These are phyloP conservation scores for Aspergillus sp. DNA, from an alignment of 2,329 filamentous ascomycete genomes.

Conservation along the genomic window DNA sequence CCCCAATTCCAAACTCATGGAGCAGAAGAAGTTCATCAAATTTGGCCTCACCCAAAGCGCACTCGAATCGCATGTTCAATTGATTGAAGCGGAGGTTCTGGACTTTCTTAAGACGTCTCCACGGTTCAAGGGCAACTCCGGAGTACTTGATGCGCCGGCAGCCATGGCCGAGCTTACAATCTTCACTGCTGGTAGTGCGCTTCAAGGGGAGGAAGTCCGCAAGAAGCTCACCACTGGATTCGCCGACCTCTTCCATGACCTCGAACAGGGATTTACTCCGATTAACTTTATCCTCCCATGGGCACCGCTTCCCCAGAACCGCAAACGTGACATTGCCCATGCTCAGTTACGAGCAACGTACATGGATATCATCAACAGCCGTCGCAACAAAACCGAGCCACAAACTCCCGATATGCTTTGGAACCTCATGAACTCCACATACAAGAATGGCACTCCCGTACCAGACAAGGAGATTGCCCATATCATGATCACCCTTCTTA, in stretches of 20 bases:
- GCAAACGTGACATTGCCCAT: constrained; percentile 69
- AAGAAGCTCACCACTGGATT: constrained; percentile 69
- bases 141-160: constrained; percentile 63
- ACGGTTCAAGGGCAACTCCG: constrained; percentile 59
- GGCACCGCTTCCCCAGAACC: constrained; percentile 75
- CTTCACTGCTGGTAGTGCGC: constrained; percentile 73
- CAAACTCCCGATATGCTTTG: constrained; percentile 68
- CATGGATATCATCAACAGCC: constrained; percentile 66
- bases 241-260: constrained; percentile 74
- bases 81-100: constrained; percentile 69
- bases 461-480: constrained; percentile 76
- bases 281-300: constrained; percentile 82
- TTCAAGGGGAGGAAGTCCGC: constrained; percentile 76
- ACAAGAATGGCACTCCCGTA: constrained; percentile 69
- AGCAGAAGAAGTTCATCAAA: constrained; percentile 84
- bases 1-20: constrained; percentile 88
- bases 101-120: constrained; percentile 56
- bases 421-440: constrained; percentile 73
- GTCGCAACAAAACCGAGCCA: constrained; percentile 51
- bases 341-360: constrained; percentile 70
- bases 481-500: constrained; percentile 83
- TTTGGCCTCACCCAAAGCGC: constrained; percentile 62
- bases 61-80: constrained; percentile 69
- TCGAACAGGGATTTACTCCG: constrained; percentile 75
- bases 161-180: constrained; percentile 76